A percentile compares a stretch with the other conserved stretches of the same genome.
Evolutionary conservation across 2,329 filamentous ascomycete species (phyloP).

Genomic region (Arthrobotrys iridis): DNA sequence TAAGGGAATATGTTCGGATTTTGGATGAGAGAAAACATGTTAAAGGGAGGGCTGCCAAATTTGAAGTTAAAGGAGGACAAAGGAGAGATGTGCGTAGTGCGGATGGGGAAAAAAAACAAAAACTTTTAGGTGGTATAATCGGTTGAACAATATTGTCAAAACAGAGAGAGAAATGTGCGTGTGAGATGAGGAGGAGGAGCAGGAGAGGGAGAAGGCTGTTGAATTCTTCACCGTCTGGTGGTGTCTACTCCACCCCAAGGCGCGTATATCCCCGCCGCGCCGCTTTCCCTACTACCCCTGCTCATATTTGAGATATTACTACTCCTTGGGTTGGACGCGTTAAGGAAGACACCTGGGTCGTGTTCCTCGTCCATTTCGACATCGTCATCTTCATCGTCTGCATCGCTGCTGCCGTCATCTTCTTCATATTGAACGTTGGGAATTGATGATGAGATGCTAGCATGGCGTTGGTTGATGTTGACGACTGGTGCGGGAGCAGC

Average conservation of each 20-base stretch:
- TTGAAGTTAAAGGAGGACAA: neutral
- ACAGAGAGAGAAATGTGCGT: constrained; percentile 1
- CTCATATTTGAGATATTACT: constrained; percentile 43
- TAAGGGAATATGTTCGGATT: neutral
- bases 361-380: constrained; percentile 55
- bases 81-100: too few relatives aligned
- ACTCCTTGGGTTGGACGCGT: neutral
- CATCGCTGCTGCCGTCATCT: constrained; percentile 32
- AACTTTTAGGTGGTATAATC: constrained; percentile 12
- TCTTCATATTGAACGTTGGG: constrained; percentile 24
- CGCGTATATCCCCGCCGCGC: constrained; percentile 45
- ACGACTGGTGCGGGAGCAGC: neutral
- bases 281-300: constrained; percentile 44
- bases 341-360: constrained; percentile 24
- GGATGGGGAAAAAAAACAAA: neutral
- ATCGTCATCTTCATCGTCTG: constrained; percentile 57
- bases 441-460: constrained; percentile 2
- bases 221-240: constrained; percentile 21
- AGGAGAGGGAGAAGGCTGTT: too few relatives aligned
- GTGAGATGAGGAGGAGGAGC: neutral
- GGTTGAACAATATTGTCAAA: too few relatives aligned
- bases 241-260: constrained; percentile 38
- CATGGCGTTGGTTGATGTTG: constrained; percentile 7
- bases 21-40: neutral
- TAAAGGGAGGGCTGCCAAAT: neutral